phyloP scores from a whole-genome alignment of 1,139 yeast species.

The Casaregolazyma suthepensis region DNA sequence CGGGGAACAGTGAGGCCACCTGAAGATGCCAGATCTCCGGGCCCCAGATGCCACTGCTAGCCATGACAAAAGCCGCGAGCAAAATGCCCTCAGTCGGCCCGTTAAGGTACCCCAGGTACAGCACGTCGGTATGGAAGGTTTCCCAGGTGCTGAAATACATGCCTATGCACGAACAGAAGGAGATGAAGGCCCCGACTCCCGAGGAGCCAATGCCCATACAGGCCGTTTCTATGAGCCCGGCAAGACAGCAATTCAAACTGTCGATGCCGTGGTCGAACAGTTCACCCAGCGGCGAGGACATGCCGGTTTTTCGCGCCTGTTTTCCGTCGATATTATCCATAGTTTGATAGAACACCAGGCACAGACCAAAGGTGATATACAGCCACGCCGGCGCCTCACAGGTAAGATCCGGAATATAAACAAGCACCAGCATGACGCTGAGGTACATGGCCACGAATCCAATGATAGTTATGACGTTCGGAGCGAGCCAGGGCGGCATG shows the following conservation, averaged over 20 bases:
- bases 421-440: conserved; percentile 49
- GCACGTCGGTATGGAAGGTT: conserved; percentile 67
- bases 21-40: conserved; percentile 50
- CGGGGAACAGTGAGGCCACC: conserved; percentile 21
- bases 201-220: conserved; percentile 38
- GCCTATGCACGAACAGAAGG: conserved; percentile 61
- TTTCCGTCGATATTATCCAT: conserved; percentile 83
- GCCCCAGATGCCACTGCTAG: conserved; percentile 53
- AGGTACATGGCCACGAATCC: conserved; percentile 57
- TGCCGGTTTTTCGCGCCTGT: conserved; percentile 73
- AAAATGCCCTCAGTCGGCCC: conserved; percentile 81
- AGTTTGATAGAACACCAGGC: conserved; percentile 72
- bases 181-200: conserved; percentile 42
- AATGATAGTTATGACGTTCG: conserved; percentile 63
- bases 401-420: conserved; percentile 53
- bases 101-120: conserved; percentile 60
- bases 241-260: conserved; percentile 55
- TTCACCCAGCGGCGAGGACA: conserved; percentile 75
- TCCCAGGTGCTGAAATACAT: conserved; percentile 78
- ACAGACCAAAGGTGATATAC: conserved; percentile 60
- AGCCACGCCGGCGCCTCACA: conserved; percentile 59
- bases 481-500: conserved; percentile 72
- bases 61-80: conserved; percentile 49
- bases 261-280: conserved; percentile 78
- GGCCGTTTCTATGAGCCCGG: conserved; percentile 36